Conservation (phyloP, 805 yeast species). For the Metschnikowia peoriensis region DNA sequence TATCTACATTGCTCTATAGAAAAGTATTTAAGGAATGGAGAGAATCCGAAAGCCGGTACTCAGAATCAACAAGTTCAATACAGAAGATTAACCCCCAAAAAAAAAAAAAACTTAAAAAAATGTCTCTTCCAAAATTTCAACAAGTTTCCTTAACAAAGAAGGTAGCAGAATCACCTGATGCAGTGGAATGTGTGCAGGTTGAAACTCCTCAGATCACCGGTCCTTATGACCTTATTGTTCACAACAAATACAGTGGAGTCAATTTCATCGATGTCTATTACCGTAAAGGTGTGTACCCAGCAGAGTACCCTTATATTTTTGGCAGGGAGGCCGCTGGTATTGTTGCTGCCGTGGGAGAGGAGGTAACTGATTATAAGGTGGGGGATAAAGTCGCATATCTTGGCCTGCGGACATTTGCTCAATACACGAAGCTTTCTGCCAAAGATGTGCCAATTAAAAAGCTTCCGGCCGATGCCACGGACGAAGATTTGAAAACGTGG, state of each 20-base stretch:
- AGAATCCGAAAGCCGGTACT: no score
- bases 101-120: background rate
- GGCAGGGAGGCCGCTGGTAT: conserved; percentile 77
- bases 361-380: conserved; percentile 53
- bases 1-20: no score
- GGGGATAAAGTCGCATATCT: conserved; percentile 73
- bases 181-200: conserved; percentile 51
- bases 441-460: conserved; percentile 18
- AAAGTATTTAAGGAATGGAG: no score
- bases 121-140: conserved; percentile 50
- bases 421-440: conserved; percentile 55
- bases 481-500: conserved; percentile 49
- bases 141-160: conserved; percentile 54
- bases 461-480: conserved; percentile 47
- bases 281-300: conserved; percentile 73
- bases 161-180: conserved; percentile 56
- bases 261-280: conserved; percentile 82
- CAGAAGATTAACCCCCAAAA: no score
- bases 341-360: conserved; percentile 60
- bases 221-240: conserved; percentile 59
- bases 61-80: no score
- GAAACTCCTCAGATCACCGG: conserved; percentile 58
- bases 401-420: conserved; percentile 59
- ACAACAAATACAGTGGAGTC: conserved; percentile 74
- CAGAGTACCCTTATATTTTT: conserved; percentile 53